Conservation (phyloP, 805 yeast species). For the Kregervanrija pseudodelftensis region DNA sequence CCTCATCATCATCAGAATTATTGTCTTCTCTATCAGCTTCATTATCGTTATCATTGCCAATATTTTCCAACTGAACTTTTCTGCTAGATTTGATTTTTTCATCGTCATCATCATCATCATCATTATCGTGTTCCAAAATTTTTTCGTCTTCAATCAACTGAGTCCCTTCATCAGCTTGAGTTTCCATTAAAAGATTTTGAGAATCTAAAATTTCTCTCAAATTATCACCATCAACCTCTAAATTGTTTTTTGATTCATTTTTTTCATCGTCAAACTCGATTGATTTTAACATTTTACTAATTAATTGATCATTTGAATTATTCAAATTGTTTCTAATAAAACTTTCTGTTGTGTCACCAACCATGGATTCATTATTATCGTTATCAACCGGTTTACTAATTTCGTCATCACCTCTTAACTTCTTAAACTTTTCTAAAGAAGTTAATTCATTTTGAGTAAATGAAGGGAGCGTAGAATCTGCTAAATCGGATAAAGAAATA, state of each 20-base stretch:
- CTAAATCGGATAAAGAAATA: slow-evolving; percentile 20
- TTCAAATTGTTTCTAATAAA: neutral
- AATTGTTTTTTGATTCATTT: neutral
- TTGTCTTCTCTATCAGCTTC: slow-evolving; percentile 11
- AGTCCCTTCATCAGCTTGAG: slow-evolving; percentile 21
- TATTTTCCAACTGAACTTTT: neutral
- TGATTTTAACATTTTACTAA: neutral
- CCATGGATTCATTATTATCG: too few species aligned
- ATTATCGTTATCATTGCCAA: slow-evolving; percentile 23
- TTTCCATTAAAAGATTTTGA: slow-evolving; percentile 25
- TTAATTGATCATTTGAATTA: neutral
- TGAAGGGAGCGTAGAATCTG: slow-evolving; percentile 18
- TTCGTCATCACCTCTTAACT: slow-evolving; percentile 8
- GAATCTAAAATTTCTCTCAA: slow-evolving; percentile 20
- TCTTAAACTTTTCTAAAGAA: slow-evolving; percentile 12
- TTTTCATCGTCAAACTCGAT: neutral
- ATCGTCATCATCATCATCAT: slow-evolving; percentile 14
- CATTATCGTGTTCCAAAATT: slow-evolving; percentile 13
- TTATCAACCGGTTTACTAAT: neutral
- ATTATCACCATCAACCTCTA: slow-evolving; percentile 13
- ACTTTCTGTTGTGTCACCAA: slow-evolving; percentile 1
- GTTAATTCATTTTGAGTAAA: slow-evolving; percentile 6
- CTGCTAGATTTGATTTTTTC: slow-evolving; percentile 13
- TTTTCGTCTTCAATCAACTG: slow-evolving; percentile 5
- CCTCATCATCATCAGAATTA: slow-evolving; percentile 11